These are phyloP conservation scores for Eustoma russellianum DNA, from an alignment of 257 asterid genomes.

Conservation along the genomic window DNA sequence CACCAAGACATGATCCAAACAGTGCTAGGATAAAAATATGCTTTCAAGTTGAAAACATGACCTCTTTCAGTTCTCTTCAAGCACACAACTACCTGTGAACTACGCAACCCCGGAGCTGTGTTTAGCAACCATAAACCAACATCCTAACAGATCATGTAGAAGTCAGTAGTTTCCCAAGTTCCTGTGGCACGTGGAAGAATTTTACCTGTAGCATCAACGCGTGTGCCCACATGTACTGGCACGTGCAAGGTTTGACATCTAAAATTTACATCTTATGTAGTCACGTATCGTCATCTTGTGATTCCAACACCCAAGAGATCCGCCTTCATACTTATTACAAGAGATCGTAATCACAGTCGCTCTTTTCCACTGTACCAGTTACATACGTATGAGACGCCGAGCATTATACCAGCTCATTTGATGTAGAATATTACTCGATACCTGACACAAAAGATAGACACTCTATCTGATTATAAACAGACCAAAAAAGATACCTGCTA, in stretches of 20 bases:
- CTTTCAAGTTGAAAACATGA: no score
- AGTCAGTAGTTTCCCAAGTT: background rate
- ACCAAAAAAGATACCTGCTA: no score
- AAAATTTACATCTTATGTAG: no score
- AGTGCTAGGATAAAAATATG: no score
- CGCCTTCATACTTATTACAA: slow-evolving; percentile 3
- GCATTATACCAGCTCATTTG: slow-evolving; percentile 2
- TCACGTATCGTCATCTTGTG: slow-evolving; percentile 3
- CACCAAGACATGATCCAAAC: no score
- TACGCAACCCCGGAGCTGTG: no score
- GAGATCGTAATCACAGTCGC: slow-evolving; percentile 1
- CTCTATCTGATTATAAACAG: slow-evolving; percentile 1
- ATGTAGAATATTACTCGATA: background rate
- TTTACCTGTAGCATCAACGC: background rate
- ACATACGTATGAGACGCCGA: background rate
- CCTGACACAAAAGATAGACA: slow-evolving; percentile 7
- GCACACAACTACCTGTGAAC: no score
- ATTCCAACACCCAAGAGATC: slow-evolving; percentile 12
- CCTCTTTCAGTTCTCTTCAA: no score
- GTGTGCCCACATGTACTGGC: no score
- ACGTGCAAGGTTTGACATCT: no score
- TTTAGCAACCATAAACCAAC: background rate
- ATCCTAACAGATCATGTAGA: background rate
- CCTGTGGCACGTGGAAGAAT: background rate
- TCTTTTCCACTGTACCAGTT: background rate